Evolutionary conservation across 495 filamentous ascomycete genomes (phyloP), one percentile per base, ranked within the genome.

Genomic region (Hypoxylon subgilvum): DNA sequence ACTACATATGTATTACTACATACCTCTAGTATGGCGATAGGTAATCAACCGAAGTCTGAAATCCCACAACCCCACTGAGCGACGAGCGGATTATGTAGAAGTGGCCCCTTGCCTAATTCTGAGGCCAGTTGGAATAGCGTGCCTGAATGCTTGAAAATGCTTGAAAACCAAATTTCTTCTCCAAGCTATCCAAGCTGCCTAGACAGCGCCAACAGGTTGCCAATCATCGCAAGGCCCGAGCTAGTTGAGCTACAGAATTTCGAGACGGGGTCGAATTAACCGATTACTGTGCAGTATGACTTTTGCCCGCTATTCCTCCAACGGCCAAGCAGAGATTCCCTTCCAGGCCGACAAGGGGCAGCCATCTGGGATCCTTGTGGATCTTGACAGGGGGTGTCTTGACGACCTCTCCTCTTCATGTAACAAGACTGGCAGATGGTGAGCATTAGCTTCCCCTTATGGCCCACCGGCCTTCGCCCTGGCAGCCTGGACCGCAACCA

Each of bases 381-480:
- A 38, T 17, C 28, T 3, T 42, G 28, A n/a, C n/a, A n/a, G n/a
- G n/a, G n/a, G n/a, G n/a, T n/a, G n/a, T n/a, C 52, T 49, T n/a
- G 25, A 48, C 35, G 39, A 64, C 17, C 28, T 47, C 44, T 25
- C 44, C 31, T 47, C 48, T 48, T 30, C 46, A 45, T 49, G 25
- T 32, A 17, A 27, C 42, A 41, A 38, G 38, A 45, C 23, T 48
- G 61, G 61, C 61, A 58, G 43, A 59, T 59, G 54, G 58, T 43
- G 39, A 48, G 23, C 39, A 47, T 43, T 57, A 64, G 61, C 49
- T 58, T 64, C 61, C 61, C 61, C 61, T 54, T 58, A 44, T 50
- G 54, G 61, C 58, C 53, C 49, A 58, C 54, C 44, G 53, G 44
- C 42, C 53, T 54, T 36, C 35, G 31, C 32, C 49, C 36, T 47